phyloP scores from a whole-genome alignment of 495 filamentous ascomycete species.

The Penicillium angulare region DNA sequence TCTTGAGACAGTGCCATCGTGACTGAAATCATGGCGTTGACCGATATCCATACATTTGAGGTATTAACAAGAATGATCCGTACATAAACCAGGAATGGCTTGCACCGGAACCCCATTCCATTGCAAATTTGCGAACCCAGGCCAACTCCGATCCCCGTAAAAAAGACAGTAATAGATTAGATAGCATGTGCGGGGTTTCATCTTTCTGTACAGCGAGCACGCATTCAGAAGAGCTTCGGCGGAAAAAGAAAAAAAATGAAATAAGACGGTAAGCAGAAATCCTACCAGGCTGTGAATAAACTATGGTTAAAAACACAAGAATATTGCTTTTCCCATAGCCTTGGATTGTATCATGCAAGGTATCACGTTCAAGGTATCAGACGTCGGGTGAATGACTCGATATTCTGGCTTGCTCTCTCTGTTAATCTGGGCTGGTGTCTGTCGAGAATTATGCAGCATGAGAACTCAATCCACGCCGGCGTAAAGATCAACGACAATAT shows the following conservation, averaged over 20 bases:
- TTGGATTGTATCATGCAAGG: constrained; percentile 2
- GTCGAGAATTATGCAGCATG: background rate
- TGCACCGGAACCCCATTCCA: constrained; percentile 8
- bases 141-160: constrained; percentile 13
- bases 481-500: constrained; percentile 93
- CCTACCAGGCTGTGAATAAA: no score
- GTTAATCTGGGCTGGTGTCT: background rate
- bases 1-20: background rate
- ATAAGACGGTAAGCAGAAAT: no score
- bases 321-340: no score
- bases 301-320: no score
- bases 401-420: background rate
- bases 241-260: no score
- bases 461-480: constrained; percentile 67
- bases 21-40: background rate
- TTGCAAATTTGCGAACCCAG: background rate
- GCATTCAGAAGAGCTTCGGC: background rate
- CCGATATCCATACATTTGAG: constrained; percentile 8
- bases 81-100: constrained; percentile 8
- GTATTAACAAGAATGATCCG: constrained; percentile 9
- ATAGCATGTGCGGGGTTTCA: constrained; percentile 1
- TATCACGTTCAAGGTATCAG: background rate
- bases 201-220: background rate
- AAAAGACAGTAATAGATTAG: constrained; percentile 4
- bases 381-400: background rate